Evolutionary conservation across 805 yeast genomes (phyloP), one percentile per base, ranked within the genome.

Genomic region (Lachancea dasiensis): DNA sequence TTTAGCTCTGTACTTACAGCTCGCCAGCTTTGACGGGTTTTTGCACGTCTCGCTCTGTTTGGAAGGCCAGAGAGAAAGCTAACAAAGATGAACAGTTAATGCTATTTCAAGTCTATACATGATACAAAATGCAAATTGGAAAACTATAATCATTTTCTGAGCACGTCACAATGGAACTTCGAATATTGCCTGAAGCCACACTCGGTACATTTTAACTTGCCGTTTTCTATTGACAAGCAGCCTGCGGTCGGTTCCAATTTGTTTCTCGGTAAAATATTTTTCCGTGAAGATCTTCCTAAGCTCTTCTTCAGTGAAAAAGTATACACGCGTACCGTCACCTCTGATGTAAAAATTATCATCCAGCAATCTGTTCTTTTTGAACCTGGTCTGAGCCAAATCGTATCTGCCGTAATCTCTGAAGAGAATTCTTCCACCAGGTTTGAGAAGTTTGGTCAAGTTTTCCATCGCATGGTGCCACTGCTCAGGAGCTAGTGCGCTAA

Each of bases 241-340:
- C 51, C 98, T 68, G 58, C 96, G 74, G 64, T 92, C 98, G 1
- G 95, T 83, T 1, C 85, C 97, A 27, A 92, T 81, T 56, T 73
- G 81, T 27, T 68, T 73, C 46, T 84, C 90, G n/a, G 54, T 59
- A 52, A 90, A 86, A 14, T 68, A 68, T 5, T 70, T 67, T 19
- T 61, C 54, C 11, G 79, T 72, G 58, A 90, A 92, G 3, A 90
- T 83, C 31, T 72, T 66, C 44, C 84, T 69, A 41, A 90, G 62
- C 63, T 92, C 96, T 42, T 90, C 95, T 57, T 90, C 97, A 2
- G 95, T 86, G 67, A 92, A 92, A 65, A 92, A 92, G 60, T 92
- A 92, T 9, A 92, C 98, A 50, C 98, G 71, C 0, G 98, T 92
- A 33, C 98, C 98, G 58, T 92, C 98, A 26, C 98, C 98, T 54